These are phyloP conservation scores for Gryganskiella cystojenkinii DNA, from an alignment of 192 early-diverging fungal genomes.

Conservation along the genomic window DNA sequence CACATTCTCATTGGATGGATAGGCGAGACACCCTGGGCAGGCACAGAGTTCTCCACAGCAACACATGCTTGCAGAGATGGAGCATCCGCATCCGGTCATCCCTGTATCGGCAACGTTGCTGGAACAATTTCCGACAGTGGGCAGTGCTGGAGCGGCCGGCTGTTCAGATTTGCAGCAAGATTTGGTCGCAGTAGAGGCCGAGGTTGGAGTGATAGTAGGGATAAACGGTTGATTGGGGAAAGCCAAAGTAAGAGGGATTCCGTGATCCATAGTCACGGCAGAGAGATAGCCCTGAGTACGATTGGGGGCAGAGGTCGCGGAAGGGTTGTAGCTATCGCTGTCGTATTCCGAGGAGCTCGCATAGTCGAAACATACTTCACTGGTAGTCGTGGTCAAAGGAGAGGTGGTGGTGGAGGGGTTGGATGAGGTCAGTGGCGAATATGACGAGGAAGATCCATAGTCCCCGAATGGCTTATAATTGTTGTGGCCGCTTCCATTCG, in stretches of 20 bases:
- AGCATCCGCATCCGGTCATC: conserved; percentile 28
- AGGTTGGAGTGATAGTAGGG: no score
- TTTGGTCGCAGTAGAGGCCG: no score
- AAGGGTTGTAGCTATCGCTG: conserved; percentile 26
- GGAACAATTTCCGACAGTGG: not conserved
- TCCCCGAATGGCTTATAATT: no score
- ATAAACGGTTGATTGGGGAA: no score
- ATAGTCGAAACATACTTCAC: conserved; percentile 35
- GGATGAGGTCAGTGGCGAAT: no score
- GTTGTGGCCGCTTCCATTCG: no score
- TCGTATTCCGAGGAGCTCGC: conserved; percentile 38
- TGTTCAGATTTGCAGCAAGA: not conserved
- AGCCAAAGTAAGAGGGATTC: no score
- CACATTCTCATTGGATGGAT: conserved; percentile 29
- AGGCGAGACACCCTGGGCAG: conserved; percentile 48
- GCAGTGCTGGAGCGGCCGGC: not conserved
- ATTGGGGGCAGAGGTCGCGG: conserved; percentile 13
- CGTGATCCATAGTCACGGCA: no score
- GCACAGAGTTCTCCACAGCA: conserved; percentile 49
- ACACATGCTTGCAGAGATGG: conserved; percentile 45
- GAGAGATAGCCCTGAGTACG: not conserved
- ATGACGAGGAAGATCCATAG: no score
- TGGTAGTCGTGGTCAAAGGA: not conserved
- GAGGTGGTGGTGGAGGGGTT: no score
- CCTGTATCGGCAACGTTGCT: not conserved